Conservation (phyloP, 1,284 basidiomycete genomes). For the Tremellales sp. region DNA sequence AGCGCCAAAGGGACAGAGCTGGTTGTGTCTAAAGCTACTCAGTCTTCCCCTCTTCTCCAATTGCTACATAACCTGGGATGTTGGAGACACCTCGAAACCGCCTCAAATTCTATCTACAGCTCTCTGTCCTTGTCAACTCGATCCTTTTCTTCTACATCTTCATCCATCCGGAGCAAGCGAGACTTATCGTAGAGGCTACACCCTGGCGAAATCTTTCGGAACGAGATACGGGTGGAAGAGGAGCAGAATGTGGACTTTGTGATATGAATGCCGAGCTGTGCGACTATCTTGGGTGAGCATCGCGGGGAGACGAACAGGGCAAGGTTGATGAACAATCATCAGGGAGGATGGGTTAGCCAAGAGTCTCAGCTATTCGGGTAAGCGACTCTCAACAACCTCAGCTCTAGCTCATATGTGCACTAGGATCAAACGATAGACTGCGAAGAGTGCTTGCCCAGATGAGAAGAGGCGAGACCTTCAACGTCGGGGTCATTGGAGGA, state of each 20-base stretch:
- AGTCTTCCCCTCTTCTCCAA: not conserved
- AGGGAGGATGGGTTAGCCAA: not conserved
- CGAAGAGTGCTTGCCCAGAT: slow-evolving; percentile 24
- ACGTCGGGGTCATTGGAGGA: slow-evolving; percentile 25
- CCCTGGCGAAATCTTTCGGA: not conserved
- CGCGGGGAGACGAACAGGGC: not conserved
- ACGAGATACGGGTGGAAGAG: not conserved
- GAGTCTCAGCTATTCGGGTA: not conserved
- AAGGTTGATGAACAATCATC: not conserved
- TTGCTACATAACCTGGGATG: too few species aligned
- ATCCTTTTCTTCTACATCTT: not conserved
- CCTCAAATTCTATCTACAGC: too few species aligned
- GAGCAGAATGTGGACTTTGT: not conserved
- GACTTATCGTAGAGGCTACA: not conserved
- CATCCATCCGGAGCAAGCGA: not conserved
- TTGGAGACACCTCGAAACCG: too few species aligned
- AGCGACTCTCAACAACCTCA: not conserved
- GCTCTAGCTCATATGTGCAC: not conserved
- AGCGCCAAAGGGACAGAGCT: too few species aligned
- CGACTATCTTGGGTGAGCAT: not conserved
- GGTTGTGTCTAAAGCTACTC: too few species aligned
- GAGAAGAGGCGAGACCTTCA: slow-evolving; percentile 22
- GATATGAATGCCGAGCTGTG: not conserved
- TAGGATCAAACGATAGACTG: slow-evolving; percentile 24
- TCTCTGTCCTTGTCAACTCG: too few species aligned